phyloP scores from a whole-genome alignment of 2,329 filamentous ascomycete genomes.

The Trichoderma guizhouense region DNA sequence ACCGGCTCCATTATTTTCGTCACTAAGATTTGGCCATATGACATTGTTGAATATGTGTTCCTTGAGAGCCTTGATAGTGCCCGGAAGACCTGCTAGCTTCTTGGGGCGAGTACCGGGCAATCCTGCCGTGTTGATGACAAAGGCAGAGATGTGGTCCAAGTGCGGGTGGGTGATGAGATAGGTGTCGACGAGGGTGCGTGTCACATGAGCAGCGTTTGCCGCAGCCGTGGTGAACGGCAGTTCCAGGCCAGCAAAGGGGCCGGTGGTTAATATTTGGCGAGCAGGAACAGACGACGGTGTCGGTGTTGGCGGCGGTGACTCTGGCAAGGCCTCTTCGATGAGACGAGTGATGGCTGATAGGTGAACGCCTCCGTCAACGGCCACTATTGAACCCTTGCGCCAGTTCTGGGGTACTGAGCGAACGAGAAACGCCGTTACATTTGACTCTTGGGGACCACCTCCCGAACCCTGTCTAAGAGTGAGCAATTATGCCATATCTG shows the following conservation, averaged over 20 bases:
- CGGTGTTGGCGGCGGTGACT: slow-evolving; percentile 26
- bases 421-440: slow-evolving; percentile 84
- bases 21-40: slow-evolving; percentile 95
- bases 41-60: slow-evolving; percentile 95
- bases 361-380: slow-evolving; percentile 92
- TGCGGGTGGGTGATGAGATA: slow-evolving; percentile 97
- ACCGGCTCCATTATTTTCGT: slow-evolving; percentile 92
- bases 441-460: slow-evolving; percentile 86
- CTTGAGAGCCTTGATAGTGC: slow-evolving; percentile 89
- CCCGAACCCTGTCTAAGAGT: slow-evolving; percentile 65
- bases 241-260: slow-evolving; percentile 77
- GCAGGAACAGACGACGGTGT: slow-evolving; percentile 19
- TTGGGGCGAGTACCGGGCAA: slow-evolving; percentile 80
- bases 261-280: slow-evolving; percentile 57
- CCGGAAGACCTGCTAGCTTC: slow-evolving; percentile 77
- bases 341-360: slow-evolving; percentile 81
- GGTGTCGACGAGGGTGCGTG: slow-evolving; percentile 75
- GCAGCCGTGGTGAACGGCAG: slow-evolving; percentile 63
- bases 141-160: slow-evolving; percentile 86
- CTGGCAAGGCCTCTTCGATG: slow-evolving; percentile 56
- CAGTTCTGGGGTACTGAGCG: slow-evolving; percentile 76
- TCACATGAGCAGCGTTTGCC: slow-evolving; percentile 78
- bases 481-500: slow-evolving; percentile 25
- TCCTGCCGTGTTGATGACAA: slow-evolving; percentile 89
- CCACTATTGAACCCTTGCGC: slow-evolving; percentile 77